Evolutionary conservation across 495 filamentous ascomycete species (phyloP).

Genomic region (Ascodesmis nigricans): DNA sequence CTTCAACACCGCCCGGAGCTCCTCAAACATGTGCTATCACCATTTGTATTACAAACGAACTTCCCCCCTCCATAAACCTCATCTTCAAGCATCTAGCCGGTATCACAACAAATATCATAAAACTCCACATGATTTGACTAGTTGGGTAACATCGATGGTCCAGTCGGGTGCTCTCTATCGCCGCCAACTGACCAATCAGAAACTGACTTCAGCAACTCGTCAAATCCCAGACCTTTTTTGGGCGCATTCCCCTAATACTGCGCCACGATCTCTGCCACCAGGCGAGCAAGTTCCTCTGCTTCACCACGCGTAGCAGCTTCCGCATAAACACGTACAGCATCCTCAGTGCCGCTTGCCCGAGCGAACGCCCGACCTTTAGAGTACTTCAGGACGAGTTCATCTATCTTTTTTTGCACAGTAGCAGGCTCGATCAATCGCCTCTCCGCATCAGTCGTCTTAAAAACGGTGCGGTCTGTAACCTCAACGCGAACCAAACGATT

Average conservation of each 20-base stretch:
- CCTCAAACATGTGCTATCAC: too few relatives aligned
- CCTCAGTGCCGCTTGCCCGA: slow-evolving; percentile 81
- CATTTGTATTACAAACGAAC: too few relatives aligned
- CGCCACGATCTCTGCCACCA: slow-evolving; percentile 50
- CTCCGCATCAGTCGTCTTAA: slow-evolving; percentile 80
- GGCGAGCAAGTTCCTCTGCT: slow-evolving; percentile 64
- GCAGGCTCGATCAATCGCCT: slow-evolving; percentile 57
- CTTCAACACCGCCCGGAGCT: too few relatives aligned
- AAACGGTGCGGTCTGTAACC: slow-evolving; percentile 65
- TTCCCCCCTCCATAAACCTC: too few relatives aligned
- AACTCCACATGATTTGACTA: too few relatives aligned
- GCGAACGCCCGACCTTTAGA: slow-evolving; percentile 79
- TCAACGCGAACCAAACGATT: slow-evolving; percentile 86
- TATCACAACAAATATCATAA: too few relatives aligned
- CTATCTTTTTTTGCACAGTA: slow-evolving; percentile 64
- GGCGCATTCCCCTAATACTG: slow-evolving; percentile 12
- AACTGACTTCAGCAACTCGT: too few relatives aligned
- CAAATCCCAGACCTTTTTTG: slow-evolving; percentile 2
- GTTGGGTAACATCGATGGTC: too few relatives aligned
- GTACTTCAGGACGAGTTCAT: slow-evolving; percentile 69
- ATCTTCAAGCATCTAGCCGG: too few relatives aligned
- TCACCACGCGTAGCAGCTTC: slow-evolving; percentile 72
- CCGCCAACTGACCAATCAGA: too few relatives aligned
- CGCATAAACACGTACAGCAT: slow-evolving; percentile 91
- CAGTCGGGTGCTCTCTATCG: too few relatives aligned